A percentile compares a stretch with the other conserved stretches of the same genome.
phyloP scores from a whole-genome alignment of 257 asterid genomes.

The Dorcoceras hygrometricum region DNA sequence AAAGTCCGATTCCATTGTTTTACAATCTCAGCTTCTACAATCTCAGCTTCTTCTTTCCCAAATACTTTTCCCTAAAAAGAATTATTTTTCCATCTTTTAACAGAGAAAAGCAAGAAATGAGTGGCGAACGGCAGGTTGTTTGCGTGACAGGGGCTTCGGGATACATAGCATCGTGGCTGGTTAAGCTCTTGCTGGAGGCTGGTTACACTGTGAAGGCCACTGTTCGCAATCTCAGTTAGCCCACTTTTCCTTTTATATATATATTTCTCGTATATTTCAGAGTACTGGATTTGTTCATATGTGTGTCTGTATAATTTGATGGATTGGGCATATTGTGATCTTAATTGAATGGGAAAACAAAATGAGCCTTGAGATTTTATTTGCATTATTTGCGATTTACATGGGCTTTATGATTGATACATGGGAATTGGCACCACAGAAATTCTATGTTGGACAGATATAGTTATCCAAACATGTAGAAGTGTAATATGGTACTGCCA shows the following conservation, averaged over 20 bases:
- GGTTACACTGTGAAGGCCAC: slow-evolving; percentile 65
- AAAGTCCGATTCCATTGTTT: neutral
- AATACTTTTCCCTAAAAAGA: neutral
- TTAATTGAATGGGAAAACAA: neutral
- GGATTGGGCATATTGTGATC: neutral
- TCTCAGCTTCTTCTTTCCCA: neutral
- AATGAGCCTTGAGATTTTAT: neutral
- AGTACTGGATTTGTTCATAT: neutral
- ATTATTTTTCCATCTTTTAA: neutral
- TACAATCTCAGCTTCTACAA: neutral
- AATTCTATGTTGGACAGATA: too few relatives aligned
- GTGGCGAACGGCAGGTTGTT: slow-evolving; percentile 35
- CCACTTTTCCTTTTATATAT: slow-evolving; percentile 21
- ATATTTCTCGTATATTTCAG: too few relatives aligned
- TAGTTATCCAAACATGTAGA: too few relatives aligned
- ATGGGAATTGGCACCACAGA: too few relatives aligned
- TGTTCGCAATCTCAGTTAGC: slow-evolving; percentile 47
- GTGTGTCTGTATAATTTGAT: neutral
- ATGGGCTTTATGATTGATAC: too few relatives aligned
- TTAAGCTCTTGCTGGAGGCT: slow-evolving; percentile 47
- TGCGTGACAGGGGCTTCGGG: slow-evolving; percentile 76
- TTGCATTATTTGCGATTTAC: too few relatives aligned
- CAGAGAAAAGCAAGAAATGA: slow-evolving; percentile 1
- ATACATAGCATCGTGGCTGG: slow-evolving; percentile 64
- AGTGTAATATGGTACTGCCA: too few relatives aligned